Percentiles rank a stretch among this genome's conserved stretches.
phyloP scores from a whole-genome alignment of 257 asterid genomes.

The Solanum piurae region DNA sequence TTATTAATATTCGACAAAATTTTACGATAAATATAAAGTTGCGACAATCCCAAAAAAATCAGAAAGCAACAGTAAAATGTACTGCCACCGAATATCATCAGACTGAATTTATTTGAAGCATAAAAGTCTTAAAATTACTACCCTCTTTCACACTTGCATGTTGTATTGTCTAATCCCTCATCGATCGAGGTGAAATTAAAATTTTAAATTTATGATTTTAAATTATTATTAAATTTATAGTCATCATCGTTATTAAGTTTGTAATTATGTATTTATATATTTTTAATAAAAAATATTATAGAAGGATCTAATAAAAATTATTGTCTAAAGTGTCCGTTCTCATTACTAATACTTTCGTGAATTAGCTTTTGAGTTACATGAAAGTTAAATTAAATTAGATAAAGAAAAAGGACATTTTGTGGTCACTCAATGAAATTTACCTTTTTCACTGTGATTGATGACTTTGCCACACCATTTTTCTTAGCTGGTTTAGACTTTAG shows the following conservation, averaged over 20 bases:
- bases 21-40: too few species aligned
- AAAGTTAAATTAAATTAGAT: background rate
- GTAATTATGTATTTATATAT: accelerated
- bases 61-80: background rate
- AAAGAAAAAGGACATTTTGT: background rate
- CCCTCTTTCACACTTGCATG: background rate
- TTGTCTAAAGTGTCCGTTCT: background rate
- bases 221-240: background rate
- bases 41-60: background rate
- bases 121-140: background rate
- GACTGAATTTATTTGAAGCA: background rate
- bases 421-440: constrained; percentile 17
- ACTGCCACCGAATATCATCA: background rate
- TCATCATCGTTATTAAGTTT: too few species aligned
- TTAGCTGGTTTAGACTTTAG: constrained; percentile 47
- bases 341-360: background rate
- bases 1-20: too few species aligned
- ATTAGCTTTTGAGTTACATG: background rate
- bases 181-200: accelerated
- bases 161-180: background rate
- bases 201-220: background rate
- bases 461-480: constrained; percentile 16
- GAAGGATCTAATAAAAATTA: background rate
- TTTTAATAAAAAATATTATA: background rate
- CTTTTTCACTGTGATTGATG: constrained; percentile 17